A percentile compares a stretch with the other conserved stretches of the same genome.
Evolutionary conservation across 2,329 filamentous ascomycete genomes (phyloP).

Genomic region (Cercospora canescens): DNA sequence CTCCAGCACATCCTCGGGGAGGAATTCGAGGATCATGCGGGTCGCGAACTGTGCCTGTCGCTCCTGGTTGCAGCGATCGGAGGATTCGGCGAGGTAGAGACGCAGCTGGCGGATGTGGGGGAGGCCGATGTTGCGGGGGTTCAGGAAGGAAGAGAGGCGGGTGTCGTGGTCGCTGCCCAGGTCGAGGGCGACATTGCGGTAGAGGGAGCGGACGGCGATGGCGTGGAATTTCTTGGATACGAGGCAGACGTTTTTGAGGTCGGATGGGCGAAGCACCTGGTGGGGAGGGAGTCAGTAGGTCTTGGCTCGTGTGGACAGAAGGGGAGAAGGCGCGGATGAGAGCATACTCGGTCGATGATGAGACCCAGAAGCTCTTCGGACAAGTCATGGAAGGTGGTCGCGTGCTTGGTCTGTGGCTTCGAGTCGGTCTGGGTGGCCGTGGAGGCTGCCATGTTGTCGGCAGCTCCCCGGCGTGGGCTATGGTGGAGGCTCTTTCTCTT

Average conservation of each 20-base stretch:
- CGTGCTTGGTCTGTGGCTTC: slow-evolving; percentile 8
- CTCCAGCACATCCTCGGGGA: slow-evolving; percentile 51
- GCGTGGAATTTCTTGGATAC: slow-evolving; percentile 49
- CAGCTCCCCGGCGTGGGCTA: background rate
- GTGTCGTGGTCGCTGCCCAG: slow-evolving; percentile 47
- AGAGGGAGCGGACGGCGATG: slow-evolving; percentile 48
- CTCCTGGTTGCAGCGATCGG: slow-evolving; percentile 45
- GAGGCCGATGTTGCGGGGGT: slow-evolving; percentile 50
- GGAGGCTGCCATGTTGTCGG: slow-evolving; percentile 22
- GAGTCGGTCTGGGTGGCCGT: slow-evolving; percentile 23
- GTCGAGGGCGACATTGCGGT: slow-evolving; percentile 49
- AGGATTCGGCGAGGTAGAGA: slow-evolving; percentile 47
- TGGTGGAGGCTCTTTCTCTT: background rate
- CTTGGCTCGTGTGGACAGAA: background rate
- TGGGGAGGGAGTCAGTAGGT: slow-evolving; percentile 3
- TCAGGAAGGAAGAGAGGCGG: slow-evolving; percentile 47
- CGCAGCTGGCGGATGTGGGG: slow-evolving; percentile 47
- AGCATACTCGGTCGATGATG: slow-evolving; percentile 28
- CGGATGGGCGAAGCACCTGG: slow-evolving; percentile 47
- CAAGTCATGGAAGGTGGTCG: slow-evolving; percentile 24
- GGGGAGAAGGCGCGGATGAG: background rate
- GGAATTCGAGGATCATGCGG: slow-evolving; percentile 50
- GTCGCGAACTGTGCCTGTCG: slow-evolving; percentile 50
- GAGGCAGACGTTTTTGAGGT: slow-evolving; percentile 50
- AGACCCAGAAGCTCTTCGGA: slow-evolving; percentile 29